phyloP scores from a whole-genome alignment of 768 basidiomycete species.

The Lyophyllum atratum region DNA sequence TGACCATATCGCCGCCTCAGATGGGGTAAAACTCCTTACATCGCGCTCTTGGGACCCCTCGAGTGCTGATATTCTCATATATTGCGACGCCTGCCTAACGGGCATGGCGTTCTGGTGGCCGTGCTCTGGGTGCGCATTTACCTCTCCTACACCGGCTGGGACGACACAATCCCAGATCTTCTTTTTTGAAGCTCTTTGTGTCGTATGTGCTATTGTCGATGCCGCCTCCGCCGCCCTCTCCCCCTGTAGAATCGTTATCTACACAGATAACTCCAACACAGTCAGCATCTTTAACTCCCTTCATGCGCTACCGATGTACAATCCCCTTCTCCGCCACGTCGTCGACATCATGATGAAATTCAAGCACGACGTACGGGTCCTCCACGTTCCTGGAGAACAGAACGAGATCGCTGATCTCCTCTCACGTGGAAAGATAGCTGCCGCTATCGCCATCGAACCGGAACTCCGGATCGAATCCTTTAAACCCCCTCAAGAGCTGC shows the following conservation, averaged over 20 bases:
- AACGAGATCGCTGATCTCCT: neutral
- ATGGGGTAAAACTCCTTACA: neutral
- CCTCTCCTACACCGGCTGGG: neutral
- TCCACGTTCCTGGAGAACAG: neutral
- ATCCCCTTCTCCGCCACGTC: neutral
- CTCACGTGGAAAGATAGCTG: neutral
- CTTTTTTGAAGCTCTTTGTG: neutral
- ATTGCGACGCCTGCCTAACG: neutral
- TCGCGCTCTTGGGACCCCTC: neutral
- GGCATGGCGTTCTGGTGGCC: slow-evolving; percentile 2
- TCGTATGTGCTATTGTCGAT: neutral
- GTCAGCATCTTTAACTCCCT: neutral
- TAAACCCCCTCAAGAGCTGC: slow-evolving; percentile 2
- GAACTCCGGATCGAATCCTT: neutral
- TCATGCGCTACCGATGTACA: neutral
- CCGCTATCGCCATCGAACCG: neutral
- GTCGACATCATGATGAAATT: neutral
- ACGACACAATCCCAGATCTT: neutral
- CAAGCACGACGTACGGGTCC: neutral
- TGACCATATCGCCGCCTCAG: neutral
- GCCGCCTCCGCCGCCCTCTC: neutral
- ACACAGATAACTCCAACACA: neutral
- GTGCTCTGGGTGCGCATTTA: neutral
- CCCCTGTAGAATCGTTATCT: neutral
- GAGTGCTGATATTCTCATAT: neutral